Base-by-base conservation (phyloP, 164 flowering plant species). In the Dillenia turbinata region DNA sequence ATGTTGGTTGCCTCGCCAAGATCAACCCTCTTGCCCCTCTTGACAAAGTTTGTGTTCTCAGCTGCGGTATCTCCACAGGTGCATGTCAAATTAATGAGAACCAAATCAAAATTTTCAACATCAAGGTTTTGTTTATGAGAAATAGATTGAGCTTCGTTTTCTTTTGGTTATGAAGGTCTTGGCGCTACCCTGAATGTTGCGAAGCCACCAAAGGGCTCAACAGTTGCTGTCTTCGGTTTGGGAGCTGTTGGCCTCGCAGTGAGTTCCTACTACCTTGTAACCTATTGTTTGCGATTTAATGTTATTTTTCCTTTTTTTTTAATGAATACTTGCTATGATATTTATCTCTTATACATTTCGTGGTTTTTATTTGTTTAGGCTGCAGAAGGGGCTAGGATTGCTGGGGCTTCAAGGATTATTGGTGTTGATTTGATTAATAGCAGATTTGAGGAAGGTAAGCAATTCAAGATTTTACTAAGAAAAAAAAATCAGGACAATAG, bases 171-270 rank as follows among this genome's bases (percentile, higher is more conserved):
- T 59, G 12, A 9, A 79, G 84, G 91, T 14, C 67, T 84, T 60
- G 85, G 86, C 55, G 85, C 87, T 10, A 64, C 83, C 10, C 40
- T 82, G 51, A 86, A 86, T 78, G 87, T 83, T 24, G 87, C 92
- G 12, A 86, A 86, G 68, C 85, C 87, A 1, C 40, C 60, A 10
- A 69, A 66, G 57, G 87, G 87, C 13, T 78, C 81, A 8, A 63
- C 85, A 0, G 86, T 83, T 9, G 92, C 85, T 50, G 58, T 86
- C 0, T 84, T 86, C 60, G 89, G 92, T 45, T 56, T 86, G 40
- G 92, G 89, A 52, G 89, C 87, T 47, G 92, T 85, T 0, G 89
- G 92, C 5, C 84, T 85, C 48, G 88, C 84, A 19, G 88, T 85
- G 59, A 75, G 86, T 66, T 43, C 52, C 46, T 26, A 12, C 40